A percentile compares a stretch with the other conserved stretches of the same genome.
Conservation (phyloP, 73 alveolate genomes). For the Urostyla sp. region DNA sequence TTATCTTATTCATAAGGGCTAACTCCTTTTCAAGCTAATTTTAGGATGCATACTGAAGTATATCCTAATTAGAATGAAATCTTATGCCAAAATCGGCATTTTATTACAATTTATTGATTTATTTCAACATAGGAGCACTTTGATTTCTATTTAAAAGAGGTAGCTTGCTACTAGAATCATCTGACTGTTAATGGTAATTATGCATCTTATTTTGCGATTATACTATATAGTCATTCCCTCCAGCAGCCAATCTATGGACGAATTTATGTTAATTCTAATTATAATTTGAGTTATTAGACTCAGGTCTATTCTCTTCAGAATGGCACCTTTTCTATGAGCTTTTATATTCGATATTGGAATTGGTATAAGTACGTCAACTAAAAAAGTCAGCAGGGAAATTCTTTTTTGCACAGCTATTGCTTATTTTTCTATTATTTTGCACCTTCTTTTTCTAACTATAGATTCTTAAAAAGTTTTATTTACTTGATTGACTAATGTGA, state of each 20-base stretch:
- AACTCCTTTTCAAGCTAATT: no score
- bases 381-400: conserved; percentile 32
- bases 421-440: conserved; percentile 8
- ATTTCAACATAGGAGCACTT: conserved; percentile 8
- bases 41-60: no score
- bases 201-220: background rate
- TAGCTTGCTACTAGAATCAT: background rate
- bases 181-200: background rate
- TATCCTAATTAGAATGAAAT: no score
- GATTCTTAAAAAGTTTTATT: no score
- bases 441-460: no score
- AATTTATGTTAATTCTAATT: background rate
- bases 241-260: background rate
- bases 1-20: no score
- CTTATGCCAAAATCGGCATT: no score
- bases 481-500: no score
- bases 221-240: background rate
- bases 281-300: background rate
- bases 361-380: no score
- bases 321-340: background rate
- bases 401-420: conserved; percentile 14
- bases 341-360: no score
- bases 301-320: background rate
- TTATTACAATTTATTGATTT: background rate
- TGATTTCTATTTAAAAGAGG: conserved; percentile 10